Base-by-base conservation (phyloP, 2,329 filamentous ascomycete genomes). In the Cladosporium halotolerans region DNA sequence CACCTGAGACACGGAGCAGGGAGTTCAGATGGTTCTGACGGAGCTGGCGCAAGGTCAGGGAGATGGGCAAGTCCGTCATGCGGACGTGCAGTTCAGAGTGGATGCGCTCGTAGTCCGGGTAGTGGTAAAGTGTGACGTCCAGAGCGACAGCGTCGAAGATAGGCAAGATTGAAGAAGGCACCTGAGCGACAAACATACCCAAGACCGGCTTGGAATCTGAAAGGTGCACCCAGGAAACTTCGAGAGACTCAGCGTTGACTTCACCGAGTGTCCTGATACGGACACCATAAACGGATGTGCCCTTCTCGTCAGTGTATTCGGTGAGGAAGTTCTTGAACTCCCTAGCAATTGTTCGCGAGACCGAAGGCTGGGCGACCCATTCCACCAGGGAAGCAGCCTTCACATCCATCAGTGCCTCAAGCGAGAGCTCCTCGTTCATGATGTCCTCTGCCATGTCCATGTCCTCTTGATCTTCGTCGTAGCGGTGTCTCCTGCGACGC, bases 241-340 rank as follows among this genome's bases (percentile, higher is more conserved):
- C 93, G 3, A 99, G 81, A 38, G 92, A 90, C 72, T 97, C 95
- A 45, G 91, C 89, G 70, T 99, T 99, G 68, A 96, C 80, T 72
- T 97, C 92, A 76, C 93, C 95, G n/a, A 99, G 82, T 0, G 89
- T 96, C 61, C 89, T 83, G 60, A 99, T 95, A 53, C 91, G 87
- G 62, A 89, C 91, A 51, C 93, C 93, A 69, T 99, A 99, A 47
- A 99, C 90, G 0, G 93, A 99, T 4, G 83, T 85, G 52, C 90
- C 91, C 59, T 86, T 84, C 51, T 90, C 84, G 65, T 99, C 93
- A 5, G 85, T 96, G 70, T 95, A 97, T 63, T 96, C 92, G 9
- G 93, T 97, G 64, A 99, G 76, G 76, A 99, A 99, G 3, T 88
- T 86, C 71, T 95, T 96, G 81, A 99, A 99, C 72, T 99, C 93